These are phyloP conservation scores for Amanita inopinata DNA, from an alignment of 768 basidiomycete genomes.

Conservation along the genomic window DNA sequence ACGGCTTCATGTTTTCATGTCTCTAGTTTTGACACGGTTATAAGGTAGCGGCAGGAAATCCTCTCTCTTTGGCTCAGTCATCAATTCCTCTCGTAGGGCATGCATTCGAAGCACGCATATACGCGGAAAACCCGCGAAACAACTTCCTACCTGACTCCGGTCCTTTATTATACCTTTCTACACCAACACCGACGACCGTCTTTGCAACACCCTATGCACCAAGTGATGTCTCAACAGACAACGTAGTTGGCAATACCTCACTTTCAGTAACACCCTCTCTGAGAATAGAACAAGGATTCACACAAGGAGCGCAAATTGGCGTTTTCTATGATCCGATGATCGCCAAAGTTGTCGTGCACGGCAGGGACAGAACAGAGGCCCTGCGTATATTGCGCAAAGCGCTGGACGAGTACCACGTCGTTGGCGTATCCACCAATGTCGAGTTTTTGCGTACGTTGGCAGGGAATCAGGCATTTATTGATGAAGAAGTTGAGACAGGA, in stretches of 20 bases:
- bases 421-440: constrained; percentile 86
- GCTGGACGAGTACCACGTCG: constrained; percentile 81
- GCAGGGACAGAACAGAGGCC: constrained; percentile 75
- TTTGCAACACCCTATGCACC: constrained; percentile 41
- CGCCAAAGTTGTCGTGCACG: constrained; percentile 85
- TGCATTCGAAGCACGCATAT: constrained; percentile 91
- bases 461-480: constrained; percentile 66
- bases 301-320: constrained; percentile 68
- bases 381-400: constrained; percentile 72
- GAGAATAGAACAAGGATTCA: constrained; percentile 88
- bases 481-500: constrained; percentile 81
- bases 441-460: constrained; percentile 79
- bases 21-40: background rate
- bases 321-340: constrained; percentile 92
- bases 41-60: constrained; percentile 82
- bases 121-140: constrained; percentile 91
- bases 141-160: constrained; percentile 92
- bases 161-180: constrained; percentile 67
- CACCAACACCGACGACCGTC: constrained; percentile 61
- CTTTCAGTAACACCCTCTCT: constrained; percentile 45
- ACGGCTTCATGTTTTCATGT: background rate
- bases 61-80: constrained; percentile 67
- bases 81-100: constrained; percentile 84
- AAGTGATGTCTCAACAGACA: constrained; percentile 21
- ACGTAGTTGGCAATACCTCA: constrained; percentile 18